phyloP scores from a whole-genome alignment of 2,329 filamentous ascomycete genomes.

The Magnaporthiopsis incrustans region DNA sequence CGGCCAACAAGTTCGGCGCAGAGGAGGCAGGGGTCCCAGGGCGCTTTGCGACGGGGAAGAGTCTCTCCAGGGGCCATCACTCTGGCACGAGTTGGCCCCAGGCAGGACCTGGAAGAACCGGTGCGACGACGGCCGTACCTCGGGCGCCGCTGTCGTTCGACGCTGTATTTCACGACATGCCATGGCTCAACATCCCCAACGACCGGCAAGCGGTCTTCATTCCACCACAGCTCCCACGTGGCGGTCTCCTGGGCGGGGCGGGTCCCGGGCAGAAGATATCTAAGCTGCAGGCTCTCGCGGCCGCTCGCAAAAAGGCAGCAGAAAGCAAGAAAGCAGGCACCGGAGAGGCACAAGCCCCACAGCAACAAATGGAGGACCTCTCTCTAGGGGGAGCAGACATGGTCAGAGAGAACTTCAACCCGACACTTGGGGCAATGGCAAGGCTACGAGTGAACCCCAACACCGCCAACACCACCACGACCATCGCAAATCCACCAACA shows the following conservation, averaged over 20 bases:
- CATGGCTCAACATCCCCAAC: slow-evolving; percentile 70
- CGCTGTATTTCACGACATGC: slow-evolving; percentile 73
- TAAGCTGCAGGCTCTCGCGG: slow-evolving; percentile 84
- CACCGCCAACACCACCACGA: slow-evolving; percentile 10
- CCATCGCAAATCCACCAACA: slow-evolving; percentile 4
- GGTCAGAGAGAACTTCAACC: slow-evolving; percentile 13
- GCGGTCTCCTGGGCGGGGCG: slow-evolving; percentile 72
- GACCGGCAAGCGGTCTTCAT: slow-evolving; percentile 59
- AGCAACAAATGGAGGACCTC: slow-evolving; percentile 14
- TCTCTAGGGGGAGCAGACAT: slow-evolving; percentile 16
- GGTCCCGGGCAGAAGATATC: slow-evolving; percentile 63
- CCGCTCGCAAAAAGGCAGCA: slow-evolving; percentile 71
- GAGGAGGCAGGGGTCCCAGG: background rate
- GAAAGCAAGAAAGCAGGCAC: slow-evolving; percentile 36
- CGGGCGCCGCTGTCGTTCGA: slow-evolving; percentile 24
- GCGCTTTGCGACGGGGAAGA: background rate
- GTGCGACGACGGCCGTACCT: background rate
- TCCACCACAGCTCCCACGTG: slow-evolving; percentile 43
- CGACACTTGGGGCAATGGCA: slow-evolving; percentile 13
- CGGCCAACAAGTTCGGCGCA: background rate
- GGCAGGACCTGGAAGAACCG: background rate
- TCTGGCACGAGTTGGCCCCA: background rate
- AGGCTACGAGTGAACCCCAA: slow-evolving; percentile 16
- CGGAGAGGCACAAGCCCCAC: slow-evolving; percentile 15
- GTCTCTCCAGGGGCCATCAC: background rate